These are phyloP conservation scores for Candida montana DNA, from an alignment of 805 yeast genomes.

Conservation along the genomic window DNA sequence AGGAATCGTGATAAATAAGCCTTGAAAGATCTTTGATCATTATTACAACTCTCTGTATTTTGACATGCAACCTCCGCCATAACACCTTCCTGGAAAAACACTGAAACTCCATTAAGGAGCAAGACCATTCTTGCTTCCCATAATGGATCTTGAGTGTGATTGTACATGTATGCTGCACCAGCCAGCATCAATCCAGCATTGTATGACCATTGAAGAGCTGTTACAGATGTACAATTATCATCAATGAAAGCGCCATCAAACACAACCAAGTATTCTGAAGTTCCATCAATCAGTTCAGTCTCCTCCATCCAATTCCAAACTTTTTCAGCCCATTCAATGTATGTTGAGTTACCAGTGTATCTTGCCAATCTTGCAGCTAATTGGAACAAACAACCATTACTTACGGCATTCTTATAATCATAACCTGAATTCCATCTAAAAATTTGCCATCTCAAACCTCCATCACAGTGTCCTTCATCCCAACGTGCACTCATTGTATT, in stretches of 20 bases:
- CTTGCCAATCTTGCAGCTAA: constrained; percentile 83
- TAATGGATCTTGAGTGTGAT: constrained; percentile 54
- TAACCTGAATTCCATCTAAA: constrained; percentile 93
- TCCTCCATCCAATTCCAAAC: constrained; percentile 78
- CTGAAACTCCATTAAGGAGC: constrained; percentile 48
- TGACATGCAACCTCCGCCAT: constrained; percentile 88
- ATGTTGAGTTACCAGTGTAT: constrained; percentile 69
- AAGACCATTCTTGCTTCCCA: constrained; percentile 64
- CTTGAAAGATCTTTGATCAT: constrained; percentile 89
- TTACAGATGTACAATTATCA: constrained; percentile 55
- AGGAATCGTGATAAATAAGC: constrained; percentile 74
- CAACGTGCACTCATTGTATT: constrained; percentile 88
- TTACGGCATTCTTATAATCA: constrained; percentile 84
- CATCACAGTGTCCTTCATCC: constrained; percentile 79
- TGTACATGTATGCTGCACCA: constrained; percentile 79
- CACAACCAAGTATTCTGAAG: constrained; percentile 31
- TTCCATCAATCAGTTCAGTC: constrained; percentile 32
- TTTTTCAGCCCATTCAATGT: constrained; percentile 66
- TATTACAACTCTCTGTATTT: constrained; percentile 54
- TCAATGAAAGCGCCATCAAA: constrained; percentile 64
- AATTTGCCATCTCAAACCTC: constrained; percentile 96
- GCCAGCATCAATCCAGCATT: constrained; percentile 75
- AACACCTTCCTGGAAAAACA: constrained; percentile 50
- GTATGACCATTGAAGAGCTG: constrained; percentile 74
- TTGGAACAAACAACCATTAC: constrained; percentile 88